Base-by-base conservation (phyloP, 176 grass and related monocot species). In the Luzula sylvatica region DNA sequence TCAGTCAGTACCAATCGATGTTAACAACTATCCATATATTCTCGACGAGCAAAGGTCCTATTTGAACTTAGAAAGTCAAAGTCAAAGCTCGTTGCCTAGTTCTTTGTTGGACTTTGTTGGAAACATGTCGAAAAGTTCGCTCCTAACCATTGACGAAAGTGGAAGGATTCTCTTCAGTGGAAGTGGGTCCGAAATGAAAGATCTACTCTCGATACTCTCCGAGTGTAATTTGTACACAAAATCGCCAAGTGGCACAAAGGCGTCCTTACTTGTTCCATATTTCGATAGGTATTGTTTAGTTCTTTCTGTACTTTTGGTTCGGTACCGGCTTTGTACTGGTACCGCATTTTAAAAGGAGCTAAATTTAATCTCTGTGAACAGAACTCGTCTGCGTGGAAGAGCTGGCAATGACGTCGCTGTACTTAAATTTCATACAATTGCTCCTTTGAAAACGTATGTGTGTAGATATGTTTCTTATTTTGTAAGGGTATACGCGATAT, bases 251-350 rank as follows among this genome's bases (percentile, higher is more conserved):
- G 66, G 74, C 67, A 73, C 71, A 54, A 98, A 82, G 56, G 3
- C 70, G 35, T 61, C 92, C 59, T 71, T 75, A 60, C 54, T 98
- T 11, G 81, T 98, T 67, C 85, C 85, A 66, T 90, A 87, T 50
- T 98, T 98, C 15, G 74, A 38, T 15, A 86, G 92, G 92, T 90
- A 77, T 14, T 53, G 12, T 23, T 23, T 16, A 7, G 11, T 17
- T 9, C 8, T 29, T 4, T 26, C 15, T 1, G 15, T 23, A 12
- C n/a, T 14, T 1, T 55, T 55, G n/a, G 15, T 29, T 23, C 16
- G 3, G 8, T 55, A 23, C n/a, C 21, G 22, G 15, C 2, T 55
- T 21, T 50, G 16, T 8, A 8, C 5, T 7, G 30, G 30, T 35
- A 35, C 15, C 9, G 43, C 32, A 59, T 38, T 59, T 3, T 23